Conservation (phyloP, 192 early-diverging fungal species). For the Diversispora epigaea region DNA sequence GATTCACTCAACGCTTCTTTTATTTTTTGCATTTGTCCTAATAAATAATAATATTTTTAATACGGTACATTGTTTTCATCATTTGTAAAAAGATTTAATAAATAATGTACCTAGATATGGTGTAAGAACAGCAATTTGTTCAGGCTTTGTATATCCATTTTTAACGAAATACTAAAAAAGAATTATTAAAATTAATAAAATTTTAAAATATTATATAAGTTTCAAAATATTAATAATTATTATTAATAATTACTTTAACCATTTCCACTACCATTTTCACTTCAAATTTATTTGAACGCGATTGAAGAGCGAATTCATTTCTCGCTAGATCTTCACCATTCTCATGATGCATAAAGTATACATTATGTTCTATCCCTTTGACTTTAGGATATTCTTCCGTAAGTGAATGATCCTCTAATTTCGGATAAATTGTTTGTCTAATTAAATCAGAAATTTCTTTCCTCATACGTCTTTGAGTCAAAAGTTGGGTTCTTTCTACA, state of each 20-base stretch:
- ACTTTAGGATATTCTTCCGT: conserved; percentile 39
- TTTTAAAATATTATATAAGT: too few relatives aligned
- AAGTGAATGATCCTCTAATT: conserved; percentile 41
- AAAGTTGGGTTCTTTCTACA: conserved; percentile 5
- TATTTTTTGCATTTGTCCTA: conserved; percentile 53
- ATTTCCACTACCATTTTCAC: conserved; percentile 51
- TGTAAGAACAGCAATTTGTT: conserved; percentile 55
- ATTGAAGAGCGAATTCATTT: conserved; percentile 46
- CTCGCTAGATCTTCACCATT: conserved; percentile 42
- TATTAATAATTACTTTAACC: conserved; percentile 16
- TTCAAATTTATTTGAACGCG: conserved; percentile 49
- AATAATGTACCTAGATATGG: conserved; percentile 49
- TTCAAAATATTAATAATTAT: background rate
- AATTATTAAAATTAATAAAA: too few relatives aligned
- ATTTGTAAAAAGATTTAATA: too few relatives aligned
- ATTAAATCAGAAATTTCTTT: conserved; percentile 52
- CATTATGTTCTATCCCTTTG: conserved; percentile 42
- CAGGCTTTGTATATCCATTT: conserved; percentile 48
- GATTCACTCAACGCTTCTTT: conserved; percentile 33
- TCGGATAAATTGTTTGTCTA: conserved; percentile 45
- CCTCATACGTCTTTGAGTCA: conserved; percentile 53
- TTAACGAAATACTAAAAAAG: conserved; percentile 42
- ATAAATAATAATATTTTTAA: too few relatives aligned
- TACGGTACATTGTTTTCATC: too few relatives aligned
- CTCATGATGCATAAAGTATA: conserved; percentile 52